phyloP scores from a whole-genome alignment of 805 yeast genomes.

The Ogataea dorogensis region DNA sequence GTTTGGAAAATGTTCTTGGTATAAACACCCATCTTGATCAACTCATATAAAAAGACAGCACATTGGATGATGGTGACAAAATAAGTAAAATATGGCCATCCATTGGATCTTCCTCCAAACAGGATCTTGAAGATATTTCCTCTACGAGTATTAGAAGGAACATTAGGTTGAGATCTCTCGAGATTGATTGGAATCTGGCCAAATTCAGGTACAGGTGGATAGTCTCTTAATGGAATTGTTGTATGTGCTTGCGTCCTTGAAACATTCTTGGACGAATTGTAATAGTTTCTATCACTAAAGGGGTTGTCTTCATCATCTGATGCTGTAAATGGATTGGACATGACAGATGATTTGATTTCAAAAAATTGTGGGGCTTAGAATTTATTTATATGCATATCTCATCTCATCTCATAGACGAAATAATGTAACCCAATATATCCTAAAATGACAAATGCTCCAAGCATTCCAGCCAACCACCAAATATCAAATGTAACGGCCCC shows the following conservation, averaged over 20 bases:
- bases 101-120: constrained; percentile 18
- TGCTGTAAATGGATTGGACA: constrained; percentile 6
- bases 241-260: too few relatives aligned
- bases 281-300: constrained; percentile 8
- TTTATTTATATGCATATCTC: too few relatives aligned
- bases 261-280: too few relatives aligned
- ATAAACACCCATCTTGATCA: constrained; percentile 51
- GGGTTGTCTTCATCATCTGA: constrained; percentile 8
- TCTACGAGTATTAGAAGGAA: not conserved
- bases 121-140: constrained; percentile 4
- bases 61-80: constrained; percentile 47
- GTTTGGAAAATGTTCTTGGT: constrained; percentile 69
- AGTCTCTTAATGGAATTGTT: constrained; percentile 4
- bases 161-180: not conserved
- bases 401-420: constrained; percentile 75
- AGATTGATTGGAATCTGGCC: not conserved
- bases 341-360: too few relatives aligned
- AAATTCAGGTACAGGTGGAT: constrained; percentile 2
- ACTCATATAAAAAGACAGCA: constrained; percentile 59
- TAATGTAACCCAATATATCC: constrained; percentile 77
- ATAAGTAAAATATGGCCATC: constrained; percentile 31
- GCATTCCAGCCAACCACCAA: constrained; percentile 55
- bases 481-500: constrained; percentile 71
- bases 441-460: constrained; percentile 52
- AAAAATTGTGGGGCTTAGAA: constrained; percentile 3